phyloP scores from a whole-genome alignment of 2,329 filamentous ascomycete genomes.

The Raffaelea albimanens region DNA sequence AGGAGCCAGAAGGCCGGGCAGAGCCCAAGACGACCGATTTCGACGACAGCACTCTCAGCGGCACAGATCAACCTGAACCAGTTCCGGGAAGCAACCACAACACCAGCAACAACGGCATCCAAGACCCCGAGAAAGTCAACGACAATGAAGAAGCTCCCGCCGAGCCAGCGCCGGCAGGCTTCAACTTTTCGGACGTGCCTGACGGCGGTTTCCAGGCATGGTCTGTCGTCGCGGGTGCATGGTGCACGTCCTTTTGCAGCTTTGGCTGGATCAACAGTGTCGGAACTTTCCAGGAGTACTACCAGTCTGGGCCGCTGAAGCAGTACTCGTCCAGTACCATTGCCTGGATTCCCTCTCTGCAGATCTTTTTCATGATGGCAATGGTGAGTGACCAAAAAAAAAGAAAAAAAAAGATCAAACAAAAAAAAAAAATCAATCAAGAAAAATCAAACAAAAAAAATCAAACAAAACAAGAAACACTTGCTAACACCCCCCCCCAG shows the following conservation, averaged over 20 bases:
- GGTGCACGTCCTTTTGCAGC: conserved; percentile 14
- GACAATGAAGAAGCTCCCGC: neutral
- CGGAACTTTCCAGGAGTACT: conserved; percentile 41
- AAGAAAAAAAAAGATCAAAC: no score
- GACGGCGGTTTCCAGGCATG: conserved; percentile 17
- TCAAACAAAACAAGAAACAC: neutral
- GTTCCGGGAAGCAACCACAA: neutral
- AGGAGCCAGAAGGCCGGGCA: no score
- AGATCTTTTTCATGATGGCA: conserved; percentile 45
- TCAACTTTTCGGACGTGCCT: conserved; percentile 8
- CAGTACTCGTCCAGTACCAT: conserved; percentile 33
- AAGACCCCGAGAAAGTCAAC: neutral
- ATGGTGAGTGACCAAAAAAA: conserved; percentile 18
- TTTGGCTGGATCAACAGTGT: conserved; percentile 15
- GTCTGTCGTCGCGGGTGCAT: conserved; percentile 16
- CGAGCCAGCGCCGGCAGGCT: neutral
- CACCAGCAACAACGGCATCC: neutral
- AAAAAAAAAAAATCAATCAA: no score
- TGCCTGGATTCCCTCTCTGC: conserved; percentile 40
- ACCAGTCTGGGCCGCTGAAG: conserved; percentile 29
- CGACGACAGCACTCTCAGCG: neutral
- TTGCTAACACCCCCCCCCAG: neutral
- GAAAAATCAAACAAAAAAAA: neutral
- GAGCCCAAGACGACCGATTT: neutral
- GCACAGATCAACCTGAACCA: neutral